A percentile compares a stretch with the other conserved stretches of the same genome.
Conservation (phyloP, 352 stramenopile genomes). For the Phytophthora nicotianae region DNA sequence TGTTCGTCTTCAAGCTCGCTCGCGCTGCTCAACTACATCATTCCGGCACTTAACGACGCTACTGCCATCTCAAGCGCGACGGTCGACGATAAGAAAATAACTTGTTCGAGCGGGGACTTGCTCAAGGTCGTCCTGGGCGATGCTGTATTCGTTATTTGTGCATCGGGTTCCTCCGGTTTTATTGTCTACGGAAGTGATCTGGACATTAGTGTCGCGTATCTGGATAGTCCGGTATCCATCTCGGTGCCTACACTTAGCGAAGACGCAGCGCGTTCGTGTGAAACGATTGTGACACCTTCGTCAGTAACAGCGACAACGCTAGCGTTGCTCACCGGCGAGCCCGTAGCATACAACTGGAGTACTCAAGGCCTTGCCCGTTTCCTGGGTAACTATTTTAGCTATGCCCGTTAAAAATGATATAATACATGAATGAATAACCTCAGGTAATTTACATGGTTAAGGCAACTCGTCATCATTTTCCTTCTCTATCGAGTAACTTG, state of each 20-base stretch:
- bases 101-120: constrained; percentile 30
- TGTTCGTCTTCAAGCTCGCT: constrained; percentile 27
- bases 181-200: constrained; percentile 31
- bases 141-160: constrained; percentile 36
- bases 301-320: constrained; percentile 25
- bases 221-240: constrained; percentile 24
- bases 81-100: constrained; percentile 18
- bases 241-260: constrained; percentile 18
- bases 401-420: too few relatives aligned
- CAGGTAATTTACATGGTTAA: too few relatives aligned
- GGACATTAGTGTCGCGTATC: constrained; percentile 26
- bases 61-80: constrained; percentile 23
- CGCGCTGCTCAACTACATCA: constrained; percentile 30
- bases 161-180: constrained; percentile 14
- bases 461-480: too few relatives aligned
- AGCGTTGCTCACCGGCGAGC: constrained; percentile 6
- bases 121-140: constrained; percentile 35
- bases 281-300: constrained; percentile 13
- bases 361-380: too few relatives aligned
- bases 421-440: too few relatives aligned
- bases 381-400: too few relatives aligned
- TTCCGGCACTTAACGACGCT: constrained; percentile 25
- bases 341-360: too few relatives aligned
- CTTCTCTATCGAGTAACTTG: too few relatives aligned
- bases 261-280: constrained; percentile 10